Evolutionary conservation across 2,329 filamentous ascomycete genomes (phyloP), one percentile per base, ranked within the genome.

Genomic region (Xylariales sp.): DNA sequence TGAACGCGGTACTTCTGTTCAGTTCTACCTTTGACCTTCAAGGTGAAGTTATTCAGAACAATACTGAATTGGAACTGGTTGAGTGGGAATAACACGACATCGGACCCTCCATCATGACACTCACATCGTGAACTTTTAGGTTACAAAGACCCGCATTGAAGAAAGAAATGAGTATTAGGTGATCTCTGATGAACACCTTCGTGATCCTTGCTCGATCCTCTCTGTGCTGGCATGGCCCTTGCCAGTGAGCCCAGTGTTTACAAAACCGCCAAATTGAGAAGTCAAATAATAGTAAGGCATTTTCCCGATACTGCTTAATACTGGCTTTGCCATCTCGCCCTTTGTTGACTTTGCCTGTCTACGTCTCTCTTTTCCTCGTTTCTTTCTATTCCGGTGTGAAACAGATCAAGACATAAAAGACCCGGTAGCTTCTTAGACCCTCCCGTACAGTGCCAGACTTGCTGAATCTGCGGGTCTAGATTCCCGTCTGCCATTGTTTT

Each of bases 361-460:
- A 45, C 40, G 43, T 44, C 44, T 41, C 24, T 12, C 21, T 42
- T 49, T 49, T 47, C 46, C 41, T 44, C 44, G 31, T 38, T 45
- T 42, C 42, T 38, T 46, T 39, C 37, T 46, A 40, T 36, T 39
- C 40, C 36, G 42, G 45, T 47, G 42, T 43, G 45, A 52, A 51
- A 49, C 50, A 50, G 28, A 34, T 46, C 38, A 34, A 48, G 46
- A 45, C 39, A 38, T 39, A 5, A 42, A 46, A 48, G 51, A 50
- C 50, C 45, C 46, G 44, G 43, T 35, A 34, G 19, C 22, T 3
- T 37, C 18, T 7, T 4, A 16, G 19, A 11, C 24, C 18, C 24
- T 14, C 29, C 16, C 22, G 14, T 16, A 12, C 28, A 34, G 31
- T 35, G 31, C 39, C 31, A 31, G 31, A 28, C 20, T 21, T 36